Evolutionary conservation across 148 eudicot species (phyloP).

Genomic region (Fagopyrum tataricum): DNA sequence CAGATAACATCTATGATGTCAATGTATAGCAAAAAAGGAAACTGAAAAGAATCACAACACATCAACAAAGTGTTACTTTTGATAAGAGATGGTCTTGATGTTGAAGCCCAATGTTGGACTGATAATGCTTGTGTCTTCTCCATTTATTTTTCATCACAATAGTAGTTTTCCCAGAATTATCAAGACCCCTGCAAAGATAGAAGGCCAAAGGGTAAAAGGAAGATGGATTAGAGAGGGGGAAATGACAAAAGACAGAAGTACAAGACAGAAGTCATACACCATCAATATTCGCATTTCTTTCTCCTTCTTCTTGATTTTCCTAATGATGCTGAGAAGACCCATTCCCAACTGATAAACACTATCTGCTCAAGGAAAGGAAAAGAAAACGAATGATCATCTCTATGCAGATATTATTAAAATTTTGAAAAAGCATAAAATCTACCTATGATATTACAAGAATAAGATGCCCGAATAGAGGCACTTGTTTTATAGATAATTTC

Average conservation of each 20-base stretch:
- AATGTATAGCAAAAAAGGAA: not conserved
- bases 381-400: not conserved
- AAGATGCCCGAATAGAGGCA: not conserved
- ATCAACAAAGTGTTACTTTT: conserved; percentile 35
- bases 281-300: conserved; percentile 95
- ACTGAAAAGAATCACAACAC: not conserved
- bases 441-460: not conserved
- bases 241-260: not conserved
- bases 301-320: conserved; percentile 88
- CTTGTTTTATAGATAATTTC: not conserved
- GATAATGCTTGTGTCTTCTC: conserved; percentile 78
- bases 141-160: conserved; percentile 79
- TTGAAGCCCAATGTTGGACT: conserved; percentile 87
- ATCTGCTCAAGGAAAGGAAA: not conserved
- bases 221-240: not conserved
- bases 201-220: not conserved
- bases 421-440: not conserved
- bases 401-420: not conserved
- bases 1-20: not conserved
- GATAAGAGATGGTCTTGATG: conserved; percentile 77
- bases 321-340: conserved; percentile 93
- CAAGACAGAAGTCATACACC: conserved; percentile 56
- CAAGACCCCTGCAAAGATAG: conserved; percentile 51
- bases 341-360: conserved; percentile 21
- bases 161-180: conserved; percentile 93